Evolutionary conservation across 163 green algal genomes (phyloP).

Genomic region (Scenedesmus sp.): DNA sequence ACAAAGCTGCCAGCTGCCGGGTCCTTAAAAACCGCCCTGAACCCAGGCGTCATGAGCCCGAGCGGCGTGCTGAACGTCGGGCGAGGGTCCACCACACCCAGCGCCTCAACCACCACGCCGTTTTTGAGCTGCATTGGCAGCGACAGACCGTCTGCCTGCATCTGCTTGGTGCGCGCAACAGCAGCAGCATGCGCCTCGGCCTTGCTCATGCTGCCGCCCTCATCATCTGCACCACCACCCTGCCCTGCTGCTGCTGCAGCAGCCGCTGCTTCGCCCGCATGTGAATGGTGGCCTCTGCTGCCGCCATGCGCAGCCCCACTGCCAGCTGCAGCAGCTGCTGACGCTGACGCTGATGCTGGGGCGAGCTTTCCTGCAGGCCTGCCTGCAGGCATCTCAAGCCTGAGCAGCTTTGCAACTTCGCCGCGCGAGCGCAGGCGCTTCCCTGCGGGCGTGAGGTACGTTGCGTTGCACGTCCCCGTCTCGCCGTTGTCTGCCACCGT

Average conservation of each 20-base stretch:
- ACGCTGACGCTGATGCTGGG: not conserved
- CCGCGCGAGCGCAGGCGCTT: constrained; percentile 67
- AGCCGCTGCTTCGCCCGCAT: constrained; percentile 8
- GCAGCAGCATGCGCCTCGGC: constrained; percentile 37
- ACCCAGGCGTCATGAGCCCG: constrained; percentile 19
- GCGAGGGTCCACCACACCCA: constrained; percentile 40
- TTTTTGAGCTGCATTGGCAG: constrained; percentile 39
- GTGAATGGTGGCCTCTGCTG: not conserved
- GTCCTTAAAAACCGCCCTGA: constrained; percentile 28
- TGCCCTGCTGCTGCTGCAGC: not conserved
- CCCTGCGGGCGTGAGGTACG: constrained; percentile 66
- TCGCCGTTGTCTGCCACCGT: constrained; percentile 54
- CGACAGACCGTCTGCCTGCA: constrained; percentile 19
- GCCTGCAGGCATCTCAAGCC: constrained; percentile 24
- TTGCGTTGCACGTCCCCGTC: constrained; percentile 71
- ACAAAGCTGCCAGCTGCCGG: constrained; percentile 38
- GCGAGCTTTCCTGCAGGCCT: not conserved
- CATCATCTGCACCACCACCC: not conserved
- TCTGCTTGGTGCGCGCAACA: not conserved
- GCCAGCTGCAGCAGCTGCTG: constrained; percentile 1
- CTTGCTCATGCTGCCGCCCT: not conserved
- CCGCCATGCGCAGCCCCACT: not conserved
- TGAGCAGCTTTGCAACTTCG: constrained; percentile 60
- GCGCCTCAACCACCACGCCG: constrained; percentile 35
- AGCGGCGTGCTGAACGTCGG: constrained; percentile 42